Evolutionary conservation across 2,329 filamentous ascomycete species (phyloP).

Genomic region (Penicillium sp.): DNA sequence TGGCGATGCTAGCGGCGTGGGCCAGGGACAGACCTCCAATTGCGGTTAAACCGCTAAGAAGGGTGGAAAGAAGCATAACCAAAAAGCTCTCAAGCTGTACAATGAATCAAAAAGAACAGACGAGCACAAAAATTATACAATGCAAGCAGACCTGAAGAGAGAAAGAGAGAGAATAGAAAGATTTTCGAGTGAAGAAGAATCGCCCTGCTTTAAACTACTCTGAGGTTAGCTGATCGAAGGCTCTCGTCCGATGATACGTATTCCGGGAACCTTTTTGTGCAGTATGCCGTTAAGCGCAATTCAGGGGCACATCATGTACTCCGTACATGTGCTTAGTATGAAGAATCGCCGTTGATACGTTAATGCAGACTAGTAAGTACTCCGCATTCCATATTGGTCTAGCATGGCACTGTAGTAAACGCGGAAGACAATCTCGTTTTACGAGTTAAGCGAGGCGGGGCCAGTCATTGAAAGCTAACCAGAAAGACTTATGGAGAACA

Average conservation of each 20-base stretch:
- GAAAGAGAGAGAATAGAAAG: not conserved
- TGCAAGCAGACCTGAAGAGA: too few relatives aligned
- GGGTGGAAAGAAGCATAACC: constrained; percentile 3
- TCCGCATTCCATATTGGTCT: not conserved
- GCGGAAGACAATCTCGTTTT: not conserved
- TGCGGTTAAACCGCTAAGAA: constrained; percentile 9
- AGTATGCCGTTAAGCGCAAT: not conserved
- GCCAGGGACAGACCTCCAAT: not conserved
- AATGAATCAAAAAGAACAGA: not conserved
- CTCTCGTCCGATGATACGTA: not conserved
- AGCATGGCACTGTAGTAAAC: not conserved
- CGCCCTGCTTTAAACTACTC: not conserved
- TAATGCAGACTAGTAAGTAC: too few relatives aligned
- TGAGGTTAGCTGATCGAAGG: not conserved
- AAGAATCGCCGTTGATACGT: too few relatives aligned
- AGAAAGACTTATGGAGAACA: not conserved
- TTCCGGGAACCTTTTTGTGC: not conserved
- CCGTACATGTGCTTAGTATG: not conserved
- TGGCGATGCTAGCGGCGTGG: not conserved
- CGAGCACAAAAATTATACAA: not conserved
- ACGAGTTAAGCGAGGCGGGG: constrained; percentile 7
- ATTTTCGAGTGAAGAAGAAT: not conserved
- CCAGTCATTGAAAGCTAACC: not conserved
- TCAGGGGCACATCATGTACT: not conserved
- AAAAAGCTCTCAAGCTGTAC: not conserved